Evolutionary conservation across 2,329 filamentous ascomycete genomes (phyloP), one percentile per base, ranked within the genome.

Genomic region (Ceratocystis variospora): DNA sequence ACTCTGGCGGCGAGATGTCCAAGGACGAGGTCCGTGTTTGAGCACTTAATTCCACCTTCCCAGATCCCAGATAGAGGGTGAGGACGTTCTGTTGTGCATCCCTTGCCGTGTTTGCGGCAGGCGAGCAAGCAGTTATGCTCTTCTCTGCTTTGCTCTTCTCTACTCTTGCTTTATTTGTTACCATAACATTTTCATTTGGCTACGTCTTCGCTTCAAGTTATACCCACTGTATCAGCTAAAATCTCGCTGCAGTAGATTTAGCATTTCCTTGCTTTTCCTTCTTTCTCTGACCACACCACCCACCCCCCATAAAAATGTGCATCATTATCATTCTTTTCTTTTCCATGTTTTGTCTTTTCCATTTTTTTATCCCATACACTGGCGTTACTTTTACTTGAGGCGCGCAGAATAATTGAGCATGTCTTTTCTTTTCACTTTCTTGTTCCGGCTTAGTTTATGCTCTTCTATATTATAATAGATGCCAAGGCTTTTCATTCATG

Each of bases 1-100:
- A 67, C 37, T 68, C 66, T 65, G 66, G 66, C 7, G 66, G 61
- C 31, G 66, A 68, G 59, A 59, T 63, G 46, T 65, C 63, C 44
- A 59, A 65, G 63, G 66, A 68, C 37, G 66, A 67, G 66, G 33
- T 59, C 37, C 48, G 63, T 19, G 66, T 65, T 19, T 68, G 65
- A 65, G 37, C 63, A 12, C 19, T 25, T n/a, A 12, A 17, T 15
- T 62, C 59, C 19, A n/a, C n/a, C 12, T 15, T 19, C 31, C 37
- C 37, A n/a, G 22, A 62, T 33, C 22, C 31, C 12, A 41, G 37
- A 37, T 61, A 31, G 28, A 41, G 45, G 45, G 33, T 8, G 33
- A 37, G 33, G 33, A 37, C 33, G 10, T 37, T 8, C 33, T 37
- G 33, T 7, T 12, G 33, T 37, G 10, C 10, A 3, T 48, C 17